Evolutionary conservation across 495 filamentous ascomycete species (phyloP), one percentile per base, ranked within the genome.

Genomic region (Pyronema omphalodes): DNA sequence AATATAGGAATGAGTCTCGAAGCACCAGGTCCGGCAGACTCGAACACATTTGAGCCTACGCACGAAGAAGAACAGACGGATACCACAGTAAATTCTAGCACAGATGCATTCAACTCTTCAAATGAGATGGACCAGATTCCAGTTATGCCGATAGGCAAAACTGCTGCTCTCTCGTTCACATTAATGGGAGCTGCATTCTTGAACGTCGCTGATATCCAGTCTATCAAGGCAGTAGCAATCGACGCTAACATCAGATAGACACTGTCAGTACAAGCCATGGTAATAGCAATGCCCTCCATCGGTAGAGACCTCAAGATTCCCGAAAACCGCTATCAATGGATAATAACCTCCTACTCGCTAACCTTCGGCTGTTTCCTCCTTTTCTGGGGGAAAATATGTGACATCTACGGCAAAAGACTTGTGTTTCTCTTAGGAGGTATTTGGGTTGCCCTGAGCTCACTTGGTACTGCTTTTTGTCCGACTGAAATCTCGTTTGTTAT

Each of bases 291-390:
- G 5, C 78, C 78, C 1, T 73, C 70, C 6, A 79, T 81, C 35
- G 75, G 73, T 37, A 44, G 66, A 12, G 72, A 74, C 17, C 67
- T 81, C 9, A 48, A 60, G 51, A 77, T 82, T 40, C 77, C 78
- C 0, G 70, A 72, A 7, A 69, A 68, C 23, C 67, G 77, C 7
- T 68, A 77, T 23, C 78, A 82, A 70, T 81, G 77, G 76, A 71
- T 81, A 35, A 67, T 82, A 7, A 80, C 78, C 0, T 73, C 77
- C 0, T 81, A 80, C 54, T 63, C 72, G 8, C 71, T 87, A 40
- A 75, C 77, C 3, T 79, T 80, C 46, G 84, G 82, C 40, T 77
- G 81, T 34, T 82, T 87, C 59, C 67, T 88, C 34, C 69, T 88
- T 9, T 73, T 84, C 51, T 86, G 82, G 70, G 84, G 83, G 37